Base-by-base conservation (phyloP, 2,329 filamentous ascomycete species). In the Botrytis cinerea region DNA sequence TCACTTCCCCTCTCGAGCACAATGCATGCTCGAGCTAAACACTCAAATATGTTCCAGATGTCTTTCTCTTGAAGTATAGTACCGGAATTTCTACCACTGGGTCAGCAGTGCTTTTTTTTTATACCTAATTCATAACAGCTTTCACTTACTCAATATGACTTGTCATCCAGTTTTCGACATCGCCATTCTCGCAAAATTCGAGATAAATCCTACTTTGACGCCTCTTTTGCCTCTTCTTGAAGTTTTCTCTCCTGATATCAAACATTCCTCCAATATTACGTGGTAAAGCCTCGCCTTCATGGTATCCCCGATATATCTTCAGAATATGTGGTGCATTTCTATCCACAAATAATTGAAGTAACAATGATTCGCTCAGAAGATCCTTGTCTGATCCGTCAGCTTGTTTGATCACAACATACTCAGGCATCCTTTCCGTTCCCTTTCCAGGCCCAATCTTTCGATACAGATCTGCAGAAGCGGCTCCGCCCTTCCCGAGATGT, bases 11-110 rank as follows among this genome's bases (percentile, higher is more conserved):
- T 38, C 63, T 67, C 63, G 12, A 67, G 63, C 22, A 51, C 6
- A 20, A 51, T 38, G 16, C 63, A 67, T 16, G 63, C 63, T 25
- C 63, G 45, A 67, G 63, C 45, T 18, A 67, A 51, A 51, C 63
- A 67, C 32, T 51, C 63, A 51, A 67, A 67, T 22, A 67, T 67
- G 2, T 51, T n/a, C 63, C 63, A 67, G 32, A 67, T 67, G 7
- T 38, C 63, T 38, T 51, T 51, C 14, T 67, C 63, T 51, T 38
- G 45, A 18, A 66, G 28, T 48, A n/a, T 2, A 9, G 25, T 51
- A 1, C 22, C 22, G 32, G 3, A 9, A 1, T 66, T 38, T 32
- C 63, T 66, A 66, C 10, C 45, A 25, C n/a, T 18, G 1, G 16
- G 22, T 66, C 20, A 66, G 22, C 45, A 12, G 1, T 18, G 20